Conservation (phyloP, 2,329 filamentous ascomycete species). For the Trichophaea hybrida region DNA sequence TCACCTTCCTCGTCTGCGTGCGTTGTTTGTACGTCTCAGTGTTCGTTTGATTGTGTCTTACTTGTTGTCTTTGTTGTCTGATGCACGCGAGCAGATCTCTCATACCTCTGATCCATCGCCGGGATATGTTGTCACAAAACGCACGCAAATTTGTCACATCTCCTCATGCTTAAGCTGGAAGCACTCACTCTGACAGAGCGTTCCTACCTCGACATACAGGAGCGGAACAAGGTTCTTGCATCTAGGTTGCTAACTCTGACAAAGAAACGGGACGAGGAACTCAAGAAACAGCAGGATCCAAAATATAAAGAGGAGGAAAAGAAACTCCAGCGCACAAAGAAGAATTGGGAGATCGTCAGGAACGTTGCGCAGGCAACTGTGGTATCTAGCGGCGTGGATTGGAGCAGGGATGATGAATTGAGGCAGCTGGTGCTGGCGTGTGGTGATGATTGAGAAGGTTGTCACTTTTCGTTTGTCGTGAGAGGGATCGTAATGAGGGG, state of each 20-base stretch:
- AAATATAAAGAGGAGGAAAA: constrained; percentile 42
- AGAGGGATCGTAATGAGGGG: too few species aligned
- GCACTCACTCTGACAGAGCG: constrained; percentile 29
- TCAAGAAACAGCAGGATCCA: constrained; percentile 42
- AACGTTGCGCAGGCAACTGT: constrained; percentile 64
- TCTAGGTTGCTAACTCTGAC: constrained; percentile 49
- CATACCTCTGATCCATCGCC: constrained; percentile 48
- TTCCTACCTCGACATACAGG: constrained; percentile 35
- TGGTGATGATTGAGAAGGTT: constrained; percentile 19
- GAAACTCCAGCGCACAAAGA: constrained; percentile 42
- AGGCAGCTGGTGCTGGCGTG: constrained; percentile 52
- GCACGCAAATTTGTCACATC: constrained; percentile 45
- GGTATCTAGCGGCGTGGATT: constrained; percentile 69
- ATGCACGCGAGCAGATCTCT: constrained; percentile 41
- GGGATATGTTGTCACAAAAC: constrained; percentile 52
- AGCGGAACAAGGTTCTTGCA: constrained; percentile 47
- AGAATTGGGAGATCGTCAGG: constrained; percentile 48
- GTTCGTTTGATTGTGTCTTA: neutral
- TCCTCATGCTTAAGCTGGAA: constrained; percentile 31
- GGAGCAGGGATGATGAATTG: constrained; percentile 55
- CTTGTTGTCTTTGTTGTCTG: neutral
- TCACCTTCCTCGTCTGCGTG: neutral
- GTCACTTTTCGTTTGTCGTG: too few species aligned
- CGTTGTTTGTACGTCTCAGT: neutral
- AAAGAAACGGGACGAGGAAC: constrained; percentile 40